Evolutionary conservation across 176 grass and related monocot genomes (phyloP).

Genomic region (Puccinellia tenuiflora): DNA sequence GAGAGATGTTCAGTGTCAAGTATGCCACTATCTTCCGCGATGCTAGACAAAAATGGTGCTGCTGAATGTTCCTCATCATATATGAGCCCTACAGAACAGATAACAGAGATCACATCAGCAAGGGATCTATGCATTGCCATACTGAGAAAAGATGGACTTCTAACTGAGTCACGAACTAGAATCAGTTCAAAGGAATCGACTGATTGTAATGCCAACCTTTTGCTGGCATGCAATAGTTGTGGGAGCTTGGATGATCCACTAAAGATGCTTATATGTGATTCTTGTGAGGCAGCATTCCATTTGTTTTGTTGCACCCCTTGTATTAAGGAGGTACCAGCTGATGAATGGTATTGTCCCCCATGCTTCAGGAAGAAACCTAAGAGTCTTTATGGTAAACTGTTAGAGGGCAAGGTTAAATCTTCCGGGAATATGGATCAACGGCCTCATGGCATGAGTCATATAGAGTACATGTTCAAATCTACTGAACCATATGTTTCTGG

Average conservation of each 20-base stretch:
- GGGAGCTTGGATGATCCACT: conserved; percentile 35
- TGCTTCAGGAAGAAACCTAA: conserved; percentile 58
- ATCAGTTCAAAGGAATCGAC: conserved; percentile 22
- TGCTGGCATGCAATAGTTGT: conserved; percentile 59
- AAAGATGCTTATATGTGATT: conserved; percentile 90
- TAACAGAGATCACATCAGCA: conserved; percentile 32
- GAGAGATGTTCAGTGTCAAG: conserved; percentile 23
- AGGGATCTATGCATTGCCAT: conserved; percentile 76
- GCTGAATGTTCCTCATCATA: conserved; percentile 51
- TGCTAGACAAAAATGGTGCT: conserved; percentile 32
- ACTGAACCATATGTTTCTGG: conserved; percentile 50
- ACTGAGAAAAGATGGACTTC: conserved; percentile 52
- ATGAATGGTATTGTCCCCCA: conserved; percentile 69
- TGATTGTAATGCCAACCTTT: conserved; percentile 28
- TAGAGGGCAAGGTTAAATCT: conserved; percentile 29
- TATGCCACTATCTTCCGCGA: conserved; percentile 15
- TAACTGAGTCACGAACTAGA: conserved; percentile 29
- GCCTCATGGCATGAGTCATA: conserved; percentile 46
- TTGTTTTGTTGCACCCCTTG: conserved; percentile 56
- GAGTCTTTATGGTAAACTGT: conserved; percentile 33
- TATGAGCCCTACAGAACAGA: conserved; percentile 26
- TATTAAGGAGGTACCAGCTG: conserved; percentile 28
- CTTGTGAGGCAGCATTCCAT: conserved; percentile 88
- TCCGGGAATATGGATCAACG: conserved; percentile 27
- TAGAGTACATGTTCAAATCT: conserved; percentile 69